phyloP scores from a whole-genome alignment of 805 yeast genomes.

The Starmerella apicola region DNA sequence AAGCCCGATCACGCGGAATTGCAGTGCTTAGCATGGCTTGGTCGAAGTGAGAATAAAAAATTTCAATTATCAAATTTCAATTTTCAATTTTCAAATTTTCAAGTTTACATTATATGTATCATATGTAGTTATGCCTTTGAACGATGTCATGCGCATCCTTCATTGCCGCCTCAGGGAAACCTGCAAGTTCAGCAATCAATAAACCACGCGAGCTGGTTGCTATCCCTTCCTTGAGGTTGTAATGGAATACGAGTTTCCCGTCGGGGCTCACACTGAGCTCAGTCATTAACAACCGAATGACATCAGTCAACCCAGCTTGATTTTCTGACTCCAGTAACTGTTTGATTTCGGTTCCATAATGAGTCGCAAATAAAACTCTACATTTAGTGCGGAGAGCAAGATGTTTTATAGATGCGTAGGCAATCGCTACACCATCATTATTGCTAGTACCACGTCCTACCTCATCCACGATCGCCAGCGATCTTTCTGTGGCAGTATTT shows the following conservation, averaged over 20 bases:
- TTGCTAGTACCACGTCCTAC: slow-evolving; percentile 86
- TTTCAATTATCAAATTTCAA: too few species aligned
- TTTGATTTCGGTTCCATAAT: slow-evolving; percentile 52
- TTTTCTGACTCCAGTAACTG: slow-evolving; percentile 26
- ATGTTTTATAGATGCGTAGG: slow-evolving; percentile 58
- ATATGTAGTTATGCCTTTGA: not conserved
- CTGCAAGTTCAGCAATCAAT: slow-evolving; percentile 65
- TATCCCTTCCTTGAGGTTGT: slow-evolving; percentile 52
- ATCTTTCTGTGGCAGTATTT: slow-evolving; percentile 48
- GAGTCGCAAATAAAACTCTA: slow-evolving; percentile 80
- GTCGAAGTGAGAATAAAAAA: too few species aligned
- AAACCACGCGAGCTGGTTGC: slow-evolving; percentile 64
- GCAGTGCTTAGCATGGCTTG: too few species aligned
- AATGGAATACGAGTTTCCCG: slow-evolving; percentile 32
- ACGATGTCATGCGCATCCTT: slow-evolving; percentile 33
- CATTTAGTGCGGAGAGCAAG: slow-evolving; percentile 45
- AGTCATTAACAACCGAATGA: slow-evolving; percentile 14
- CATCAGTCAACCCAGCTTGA: slow-evolving; percentile 16
- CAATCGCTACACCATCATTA: slow-evolving; percentile 72
- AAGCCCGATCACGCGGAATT: too few species aligned
- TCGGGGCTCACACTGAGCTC: slow-evolving; percentile 7
- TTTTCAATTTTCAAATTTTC: too few species aligned
- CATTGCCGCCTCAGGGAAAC: slow-evolving; percentile 55
- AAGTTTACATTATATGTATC: too few species aligned
- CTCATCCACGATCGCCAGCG: slow-evolving; percentile 74